Evolutionary conservation across 2,329 filamentous ascomycete species (phyloP).

Genomic region (Cercospora sp.): DNA sequence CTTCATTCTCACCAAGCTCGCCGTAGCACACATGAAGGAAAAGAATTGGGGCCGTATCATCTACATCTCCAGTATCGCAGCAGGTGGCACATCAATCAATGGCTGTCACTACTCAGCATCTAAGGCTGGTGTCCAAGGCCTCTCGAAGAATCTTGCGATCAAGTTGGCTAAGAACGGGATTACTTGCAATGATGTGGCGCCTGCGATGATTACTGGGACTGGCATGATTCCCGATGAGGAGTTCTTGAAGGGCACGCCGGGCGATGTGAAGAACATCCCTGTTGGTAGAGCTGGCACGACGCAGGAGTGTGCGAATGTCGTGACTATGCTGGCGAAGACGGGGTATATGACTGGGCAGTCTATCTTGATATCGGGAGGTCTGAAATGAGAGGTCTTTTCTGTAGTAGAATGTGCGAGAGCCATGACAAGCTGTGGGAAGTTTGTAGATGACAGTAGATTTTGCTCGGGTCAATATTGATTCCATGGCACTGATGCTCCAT

Average conservation of each 20-base stretch:
- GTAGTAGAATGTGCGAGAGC: background rate
- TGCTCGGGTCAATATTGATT: too few species aligned
- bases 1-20: conserved; percentile 63
- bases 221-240: conserved; percentile 61
- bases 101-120: conserved; percentile 37
- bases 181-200: conserved; percentile 68
- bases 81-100: conserved; percentile 64
- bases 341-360: conserved; percentile 50
- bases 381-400: conserved; percentile 28
- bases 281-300: conserved; percentile 59
- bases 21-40: conserved; percentile 60
- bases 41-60: conserved; percentile 64
- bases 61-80: conserved; percentile 65
- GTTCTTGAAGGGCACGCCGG: conserved; percentile 45
- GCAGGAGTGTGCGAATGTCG: conserved; percentile 61
- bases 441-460: background rate
- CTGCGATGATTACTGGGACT: conserved; percentile 63
- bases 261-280: conserved; percentile 61
- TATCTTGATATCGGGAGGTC: conserved; percentile 34
- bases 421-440: background rate
- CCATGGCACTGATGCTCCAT: background rate
- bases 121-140: conserved; percentile 56
- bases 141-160: conserved; percentile 64
- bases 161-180: conserved; percentile 63
- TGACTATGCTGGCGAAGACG: conserved; percentile 61